Evolutionary conservation across 768 basidiomycete genomes (phyloP).

Genomic region (Russula vinacea): DNA sequence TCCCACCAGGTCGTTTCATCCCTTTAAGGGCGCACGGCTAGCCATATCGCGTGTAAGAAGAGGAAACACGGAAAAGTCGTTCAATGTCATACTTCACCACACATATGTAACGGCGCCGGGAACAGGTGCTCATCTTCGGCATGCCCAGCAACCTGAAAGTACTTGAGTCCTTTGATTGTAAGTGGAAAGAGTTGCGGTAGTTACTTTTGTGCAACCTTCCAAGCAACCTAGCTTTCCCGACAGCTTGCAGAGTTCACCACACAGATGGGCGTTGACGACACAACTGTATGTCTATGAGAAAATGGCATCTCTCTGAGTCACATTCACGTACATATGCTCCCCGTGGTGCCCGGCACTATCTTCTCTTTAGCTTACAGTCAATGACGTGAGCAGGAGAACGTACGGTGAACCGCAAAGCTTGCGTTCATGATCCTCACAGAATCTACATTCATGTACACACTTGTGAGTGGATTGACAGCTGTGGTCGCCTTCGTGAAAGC

Average conservation of each 20-base stretch:
- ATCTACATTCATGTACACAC: constrained; percentile 47
- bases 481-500: constrained; percentile 47
- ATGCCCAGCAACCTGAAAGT: constrained; percentile 47
- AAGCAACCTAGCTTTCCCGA: constrained; percentile 50
- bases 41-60: neutral
- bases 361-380: neutral
- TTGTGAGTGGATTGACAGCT: constrained; percentile 50
- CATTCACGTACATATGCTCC: constrained; percentile 47
- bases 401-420: constrained; percentile 49
- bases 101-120: constrained; percentile 51
- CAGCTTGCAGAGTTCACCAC: constrained; percentile 51
- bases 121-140: constrained; percentile 51
- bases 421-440: constrained; percentile 38
- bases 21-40: constrained; percentile 27
- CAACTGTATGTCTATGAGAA: constrained; percentile 42
- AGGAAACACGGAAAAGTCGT: too few relatives aligned
- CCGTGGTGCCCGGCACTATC: constrained; percentile 56
- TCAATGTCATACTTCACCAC: constrained; percentile 47
- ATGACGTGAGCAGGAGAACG: constrained; percentile 27
- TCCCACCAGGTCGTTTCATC: constrained; percentile 11
- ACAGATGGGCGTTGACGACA: constrained; percentile 45
- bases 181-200: neutral
- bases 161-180: neutral
- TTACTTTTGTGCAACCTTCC: constrained; percentile 50
- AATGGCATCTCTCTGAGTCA: neutral